phyloP scores from a whole-genome alignment of 768 basidiomycete genomes.

The Crepidotus variabilis region DNA sequence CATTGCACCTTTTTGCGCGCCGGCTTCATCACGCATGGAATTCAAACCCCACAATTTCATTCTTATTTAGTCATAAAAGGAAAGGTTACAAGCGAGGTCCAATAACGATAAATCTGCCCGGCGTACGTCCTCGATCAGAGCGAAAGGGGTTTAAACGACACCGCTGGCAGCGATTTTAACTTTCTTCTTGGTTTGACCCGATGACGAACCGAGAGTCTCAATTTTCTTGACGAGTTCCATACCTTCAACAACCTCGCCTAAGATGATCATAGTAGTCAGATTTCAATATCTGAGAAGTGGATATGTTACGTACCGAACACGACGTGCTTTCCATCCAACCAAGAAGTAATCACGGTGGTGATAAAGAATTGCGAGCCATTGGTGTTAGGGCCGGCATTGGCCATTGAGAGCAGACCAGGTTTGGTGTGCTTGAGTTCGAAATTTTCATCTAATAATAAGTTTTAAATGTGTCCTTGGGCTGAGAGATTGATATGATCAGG shows the following conservation, averaged over 20 bases:
- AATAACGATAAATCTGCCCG: background rate
- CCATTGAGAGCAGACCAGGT: conserved; percentile 69
- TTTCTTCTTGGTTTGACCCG: conserved; percentile 37
- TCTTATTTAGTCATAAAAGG: background rate
- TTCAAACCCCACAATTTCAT: background rate
- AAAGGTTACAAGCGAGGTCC: background rate
- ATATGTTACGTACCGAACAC: conserved; percentile 62
- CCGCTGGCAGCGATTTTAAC: conserved; percentile 60
- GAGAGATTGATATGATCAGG: background rate
- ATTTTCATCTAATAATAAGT: conserved; percentile 63
- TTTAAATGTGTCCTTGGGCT: background rate
- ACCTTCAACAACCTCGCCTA: conserved; percentile 66
- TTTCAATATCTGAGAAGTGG: background rate
- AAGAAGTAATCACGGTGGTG: conserved; percentile 67
- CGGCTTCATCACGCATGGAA: too few relatives aligned
- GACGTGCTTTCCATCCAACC: conserved; percentile 75
- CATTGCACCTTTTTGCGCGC: too few relatives aligned
- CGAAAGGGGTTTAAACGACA: conserved; percentile 30
- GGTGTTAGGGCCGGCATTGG: conserved; percentile 80
- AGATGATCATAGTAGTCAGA: background rate
- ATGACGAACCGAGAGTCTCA: conserved; percentile 35
- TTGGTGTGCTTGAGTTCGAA: conserved; percentile 68
- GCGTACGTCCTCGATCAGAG: background rate
- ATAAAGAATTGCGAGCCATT: conserved; percentile 87
- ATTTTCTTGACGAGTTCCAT: conserved; percentile 48